phyloP scores from a whole-genome alignment of 345 rosid genomes.

The Eucalyptus cladocalyx region DNA sequence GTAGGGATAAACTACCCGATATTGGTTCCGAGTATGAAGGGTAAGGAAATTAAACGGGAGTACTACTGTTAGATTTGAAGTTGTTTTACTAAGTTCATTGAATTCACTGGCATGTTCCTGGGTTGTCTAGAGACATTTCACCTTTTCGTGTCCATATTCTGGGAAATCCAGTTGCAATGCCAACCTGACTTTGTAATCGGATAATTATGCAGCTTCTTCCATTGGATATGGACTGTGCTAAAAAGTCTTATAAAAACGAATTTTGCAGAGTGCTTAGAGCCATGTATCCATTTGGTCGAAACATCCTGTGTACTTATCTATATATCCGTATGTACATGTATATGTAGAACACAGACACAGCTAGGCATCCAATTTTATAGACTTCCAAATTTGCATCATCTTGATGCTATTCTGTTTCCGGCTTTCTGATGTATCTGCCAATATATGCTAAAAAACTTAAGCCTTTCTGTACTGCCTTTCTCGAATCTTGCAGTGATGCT shows the following conservation, averaged over 20 bases:
- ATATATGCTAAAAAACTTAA: background rate
- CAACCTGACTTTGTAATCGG: background rate
- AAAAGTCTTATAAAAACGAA: background rate
- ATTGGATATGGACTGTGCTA: background rate
- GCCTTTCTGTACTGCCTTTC: background rate
- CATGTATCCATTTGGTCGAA: background rate
- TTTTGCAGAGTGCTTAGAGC: background rate
- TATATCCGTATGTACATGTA: background rate
- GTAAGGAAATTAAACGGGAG: constrained; percentile 24
- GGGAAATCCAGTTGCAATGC: background rate
- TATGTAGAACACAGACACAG: background rate
- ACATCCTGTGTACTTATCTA: background rate
- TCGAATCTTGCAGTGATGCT: constrained; percentile 55
- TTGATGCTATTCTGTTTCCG: background rate
- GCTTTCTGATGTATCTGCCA: background rate
- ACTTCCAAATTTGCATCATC: background rate
- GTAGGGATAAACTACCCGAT: constrained; percentile 94
- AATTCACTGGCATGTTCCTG: background rate
- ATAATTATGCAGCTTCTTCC: background rate
- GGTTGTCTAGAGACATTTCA: background rate
- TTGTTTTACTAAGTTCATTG: background rate
- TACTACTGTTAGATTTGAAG: background rate
- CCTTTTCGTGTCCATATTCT: background rate
- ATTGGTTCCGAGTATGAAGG: constrained; percentile 97
- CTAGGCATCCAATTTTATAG: background rate